Conservation (phyloP, 805 yeast species). For the Kuraishia capsulata region DNA sequence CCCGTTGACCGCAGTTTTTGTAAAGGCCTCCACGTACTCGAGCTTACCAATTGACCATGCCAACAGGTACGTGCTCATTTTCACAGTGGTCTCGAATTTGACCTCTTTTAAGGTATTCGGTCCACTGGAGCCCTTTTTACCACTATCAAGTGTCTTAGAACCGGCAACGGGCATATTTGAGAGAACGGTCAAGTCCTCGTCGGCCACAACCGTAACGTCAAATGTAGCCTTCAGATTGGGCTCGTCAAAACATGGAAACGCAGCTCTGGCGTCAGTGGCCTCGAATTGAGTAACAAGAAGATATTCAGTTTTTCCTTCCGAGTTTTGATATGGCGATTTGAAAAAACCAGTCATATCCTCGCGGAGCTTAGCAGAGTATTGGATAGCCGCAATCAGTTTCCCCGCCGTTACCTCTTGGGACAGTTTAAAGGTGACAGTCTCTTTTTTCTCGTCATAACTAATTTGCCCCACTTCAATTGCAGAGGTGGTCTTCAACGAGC, state of each 20-base stretch:
- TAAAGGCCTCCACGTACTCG: conserved; percentile 39
- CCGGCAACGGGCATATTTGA: conserved; percentile 36
- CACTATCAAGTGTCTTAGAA: conserved; percentile 10
- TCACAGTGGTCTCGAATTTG: conserved; percentile 36
- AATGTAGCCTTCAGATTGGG: conserved; percentile 50
- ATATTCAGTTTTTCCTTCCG: conserved; percentile 22
- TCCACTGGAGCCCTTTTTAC: conserved; percentile 9
- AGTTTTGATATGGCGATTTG: conserved; percentile 32
- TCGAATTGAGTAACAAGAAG: conserved; percentile 49
- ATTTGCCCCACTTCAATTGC: conserved; percentile 9
- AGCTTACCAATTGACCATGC: conserved; percentile 55
- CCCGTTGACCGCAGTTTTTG: conserved; percentile 28
- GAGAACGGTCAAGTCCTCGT: conserved; percentile 26
- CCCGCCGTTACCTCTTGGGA: conserved; percentile 23
- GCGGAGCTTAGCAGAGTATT: conserved; percentile 35
- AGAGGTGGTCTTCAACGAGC: conserved; percentile 17
- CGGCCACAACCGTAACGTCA: conserved; percentile 28
- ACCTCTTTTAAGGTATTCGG: conserved; percentile 14
- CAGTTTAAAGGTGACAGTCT: conserved; percentile 55
- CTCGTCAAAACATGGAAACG: conserved; percentile 52
- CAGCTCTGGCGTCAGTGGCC: conserved; percentile 50
- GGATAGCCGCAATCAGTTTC: conserved; percentile 19
- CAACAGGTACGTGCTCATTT: conserved; percentile 46
- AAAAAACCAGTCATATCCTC: conserved; percentile 52
- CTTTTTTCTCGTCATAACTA: conserved; percentile 17